phyloP scores from a whole-genome alignment of 1,284 basidiomycete species.

The Paramarasmius palmivorus region DNA sequence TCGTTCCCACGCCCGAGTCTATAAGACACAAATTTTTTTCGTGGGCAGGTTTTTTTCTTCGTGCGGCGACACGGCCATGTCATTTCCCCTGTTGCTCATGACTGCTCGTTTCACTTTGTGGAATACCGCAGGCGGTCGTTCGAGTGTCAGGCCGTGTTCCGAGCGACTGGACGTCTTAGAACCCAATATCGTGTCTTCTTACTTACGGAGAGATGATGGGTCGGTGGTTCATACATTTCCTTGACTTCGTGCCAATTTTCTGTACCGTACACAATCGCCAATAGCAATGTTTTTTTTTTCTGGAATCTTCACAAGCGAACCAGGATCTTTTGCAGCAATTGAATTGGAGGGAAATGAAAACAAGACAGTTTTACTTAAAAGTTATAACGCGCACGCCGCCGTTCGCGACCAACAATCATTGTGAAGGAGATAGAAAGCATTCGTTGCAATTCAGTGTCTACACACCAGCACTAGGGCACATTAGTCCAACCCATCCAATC shows the following conservation, averaged over 20 bases:
- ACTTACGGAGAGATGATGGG: slow-evolving; percentile 57
- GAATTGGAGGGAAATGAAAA: too few species aligned
- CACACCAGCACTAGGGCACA: not conserved
- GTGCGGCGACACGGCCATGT: slow-evolving; percentile 80
- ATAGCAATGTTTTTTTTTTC: not conserved
- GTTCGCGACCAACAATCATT: too few species aligned
- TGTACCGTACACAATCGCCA: not conserved
- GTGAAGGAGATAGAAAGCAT: not conserved
- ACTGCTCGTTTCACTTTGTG: slow-evolving; percentile 42
- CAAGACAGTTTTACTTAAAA: too few species aligned
- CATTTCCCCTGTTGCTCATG: slow-evolving; percentile 87
- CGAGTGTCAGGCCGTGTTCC: slow-evolving; percentile 83
- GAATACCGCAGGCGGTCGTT: slow-evolving; percentile 63
- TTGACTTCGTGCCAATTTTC: not conserved
- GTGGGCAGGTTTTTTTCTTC: too few species aligned
- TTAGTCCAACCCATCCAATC: not conserved
- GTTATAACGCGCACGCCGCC: too few species aligned
- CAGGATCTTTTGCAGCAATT: too few species aligned
- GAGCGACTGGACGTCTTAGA: slow-evolving; percentile 77
- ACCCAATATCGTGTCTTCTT: slow-evolving; percentile 61
- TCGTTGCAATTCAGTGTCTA: not conserved
- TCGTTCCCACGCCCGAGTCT: slow-evolving; percentile 7
- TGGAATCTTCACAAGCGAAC: too few species aligned
- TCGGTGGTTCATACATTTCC: slow-evolving; percentile 74
- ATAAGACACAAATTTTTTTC: too few species aligned